Evolutionary conservation across 2,329 filamentous ascomycete genomes (phyloP).

Genomic region (Grosmannia clavigera): DNA sequence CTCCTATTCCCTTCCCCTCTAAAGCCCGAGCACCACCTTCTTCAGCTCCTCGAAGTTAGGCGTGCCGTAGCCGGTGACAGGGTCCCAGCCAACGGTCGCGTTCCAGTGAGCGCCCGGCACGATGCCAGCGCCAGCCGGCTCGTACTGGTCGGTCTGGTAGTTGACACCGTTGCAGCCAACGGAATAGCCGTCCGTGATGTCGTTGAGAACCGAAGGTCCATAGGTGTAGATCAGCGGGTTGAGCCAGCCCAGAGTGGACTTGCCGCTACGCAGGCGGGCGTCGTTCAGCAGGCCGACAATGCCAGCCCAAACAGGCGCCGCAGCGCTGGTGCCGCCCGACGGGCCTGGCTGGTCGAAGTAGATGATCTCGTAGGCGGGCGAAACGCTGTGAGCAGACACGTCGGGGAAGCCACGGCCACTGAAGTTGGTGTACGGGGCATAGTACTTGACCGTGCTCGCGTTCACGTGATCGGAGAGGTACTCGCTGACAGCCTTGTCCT

Average conservation of each 20-base stretch:
- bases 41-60: slow-evolving; percentile 12
- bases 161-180: slow-evolving; percentile 21
- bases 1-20: not conserved
- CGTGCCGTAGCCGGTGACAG: slow-evolving; percentile 12
- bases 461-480: slow-evolving; percentile 23
- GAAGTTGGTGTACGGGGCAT: slow-evolving; percentile 31
- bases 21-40: slow-evolving; percentile 3
- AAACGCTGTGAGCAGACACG: slow-evolving; percentile 15
- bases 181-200: slow-evolving; percentile 22
- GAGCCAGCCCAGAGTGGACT: slow-evolving; percentile 42
- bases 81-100: slow-evolving; percentile 13
- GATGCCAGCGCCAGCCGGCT: slow-evolving; percentile 30
- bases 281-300: slow-evolving; percentile 55
- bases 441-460: slow-evolving; percentile 30
- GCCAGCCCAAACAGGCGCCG: slow-evolving; percentile 49
- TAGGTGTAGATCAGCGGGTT: slow-evolving; percentile 47
- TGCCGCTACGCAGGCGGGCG: slow-evolving; percentile 41
- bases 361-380: slow-evolving; percentile 19
- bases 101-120: slow-evolving; percentile 12
- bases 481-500: slow-evolving; percentile 30
- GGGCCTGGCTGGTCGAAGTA: slow-evolving; percentile 15
- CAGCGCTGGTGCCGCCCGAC: slow-evolving; percentile 33
- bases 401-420: slow-evolving; percentile 19
- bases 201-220: slow-evolving; percentile 19
- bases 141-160: slow-evolving; percentile 17